These are phyloP conservation scores for Solanum sejunctum DNA, from an alignment of 257 asterid genomes.

Conservation along the genomic window DNA sequence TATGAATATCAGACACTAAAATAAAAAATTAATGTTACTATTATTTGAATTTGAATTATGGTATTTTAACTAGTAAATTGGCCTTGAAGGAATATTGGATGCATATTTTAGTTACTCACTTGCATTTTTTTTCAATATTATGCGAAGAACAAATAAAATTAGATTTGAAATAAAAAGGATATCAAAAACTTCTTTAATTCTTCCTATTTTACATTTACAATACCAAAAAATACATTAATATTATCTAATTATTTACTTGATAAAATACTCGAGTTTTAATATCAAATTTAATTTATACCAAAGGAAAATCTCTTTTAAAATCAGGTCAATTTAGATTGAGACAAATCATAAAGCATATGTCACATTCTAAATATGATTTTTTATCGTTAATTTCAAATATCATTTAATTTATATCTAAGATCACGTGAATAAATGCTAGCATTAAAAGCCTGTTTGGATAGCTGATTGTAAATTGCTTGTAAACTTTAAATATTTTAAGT, in stretches of 20 bases:
- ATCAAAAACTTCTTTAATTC: too few species aligned
- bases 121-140: too few species aligned
- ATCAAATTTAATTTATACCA: not conserved
- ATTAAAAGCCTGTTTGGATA: not conserved
- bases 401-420: not conserved
- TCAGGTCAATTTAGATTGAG: not conserved
- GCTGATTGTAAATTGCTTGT: not conserved
- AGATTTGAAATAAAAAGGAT: too few species aligned
- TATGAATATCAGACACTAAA: accelerated
- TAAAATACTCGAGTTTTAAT: not conserved
- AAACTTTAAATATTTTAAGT: not conserved
- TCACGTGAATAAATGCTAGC: too few species aligned
- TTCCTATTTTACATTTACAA: not conserved
- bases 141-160: too few species aligned
- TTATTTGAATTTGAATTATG: not conserved
- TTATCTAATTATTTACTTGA: not conserved
- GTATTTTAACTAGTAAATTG: not conserved
- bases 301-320: not conserved
- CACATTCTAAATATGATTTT: not conserved
- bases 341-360: not conserved
- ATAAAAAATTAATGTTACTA: not conserved
- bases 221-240: not conserved
- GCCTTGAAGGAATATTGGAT: not conserved
- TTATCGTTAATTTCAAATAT: not conserved
- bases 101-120: not conserved